Conservation (phyloP, 2,329 filamentous ascomycete species). For the Pseudogymnoascus sp. region DNA sequence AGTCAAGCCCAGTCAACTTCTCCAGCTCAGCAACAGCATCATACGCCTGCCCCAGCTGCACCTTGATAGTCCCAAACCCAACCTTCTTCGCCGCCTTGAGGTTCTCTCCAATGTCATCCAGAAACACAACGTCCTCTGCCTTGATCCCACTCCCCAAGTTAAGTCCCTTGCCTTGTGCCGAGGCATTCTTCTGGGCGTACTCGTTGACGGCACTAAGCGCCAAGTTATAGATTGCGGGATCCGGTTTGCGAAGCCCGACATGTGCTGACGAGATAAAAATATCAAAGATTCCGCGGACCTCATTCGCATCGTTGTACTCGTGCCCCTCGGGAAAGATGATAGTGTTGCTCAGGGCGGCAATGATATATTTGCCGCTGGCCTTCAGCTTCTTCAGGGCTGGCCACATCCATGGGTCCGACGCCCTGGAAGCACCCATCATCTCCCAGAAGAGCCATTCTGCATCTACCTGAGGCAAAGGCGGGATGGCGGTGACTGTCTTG, state of each 20-base stretch:
- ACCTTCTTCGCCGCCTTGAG: constrained; percentile 68
- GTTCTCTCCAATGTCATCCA: constrained; percentile 88
- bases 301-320: constrained; percentile 50
- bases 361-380: constrained; percentile 56
- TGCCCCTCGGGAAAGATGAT: constrained; percentile 77
- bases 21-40: constrained; percentile 82
- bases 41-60: constrained; percentile 67
- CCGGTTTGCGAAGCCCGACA: constrained; percentile 81
- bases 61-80: constrained; percentile 81
- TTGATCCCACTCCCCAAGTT: constrained; percentile 49
- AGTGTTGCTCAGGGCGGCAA: constrained; percentile 86
- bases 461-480: constrained; percentile 67
- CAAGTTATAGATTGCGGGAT: constrained; percentile 71
- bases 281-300: constrained; percentile 67
- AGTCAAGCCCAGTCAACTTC: constrained; percentile 59
- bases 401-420: constrained; percentile 80
- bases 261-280: constrained; percentile 84
- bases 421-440: constrained; percentile 73
- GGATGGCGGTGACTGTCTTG: constrained; percentile 39
- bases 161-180: constrained; percentile 35
- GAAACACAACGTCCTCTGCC: constrained; percentile 69
- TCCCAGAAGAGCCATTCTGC: constrained; percentile 76
- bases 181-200: constrained; percentile 49
- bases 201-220: constrained; percentile 62
- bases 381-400: constrained; percentile 69